These are phyloP conservation scores for Quercus lobata DNA, from an alignment of 331 rosid genomes.

Conservation along the genomic window DNA sequence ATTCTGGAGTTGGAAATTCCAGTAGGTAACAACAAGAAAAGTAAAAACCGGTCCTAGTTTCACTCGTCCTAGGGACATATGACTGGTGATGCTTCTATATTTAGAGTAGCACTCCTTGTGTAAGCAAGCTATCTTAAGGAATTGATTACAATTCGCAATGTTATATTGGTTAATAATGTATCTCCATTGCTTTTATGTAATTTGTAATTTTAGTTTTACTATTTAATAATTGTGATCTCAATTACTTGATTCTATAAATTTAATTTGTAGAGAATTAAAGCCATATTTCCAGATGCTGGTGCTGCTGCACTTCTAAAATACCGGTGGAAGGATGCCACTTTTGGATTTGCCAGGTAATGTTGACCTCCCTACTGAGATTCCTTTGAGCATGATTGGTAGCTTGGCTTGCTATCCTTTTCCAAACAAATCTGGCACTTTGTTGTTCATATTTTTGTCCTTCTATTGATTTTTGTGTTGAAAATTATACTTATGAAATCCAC, in stretches of 20 bases:
- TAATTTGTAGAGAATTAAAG: constrained; percentile 73
- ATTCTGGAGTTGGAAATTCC: neutral
- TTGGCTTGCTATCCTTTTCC: neutral
- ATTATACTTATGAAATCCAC: neutral
- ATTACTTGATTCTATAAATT: constrained; percentile 34
- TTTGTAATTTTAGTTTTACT: neutral
- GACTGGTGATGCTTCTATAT: neutral
- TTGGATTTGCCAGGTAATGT: constrained; percentile 80
- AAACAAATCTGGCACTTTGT: constrained; percentile 4
- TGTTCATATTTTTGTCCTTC: neutral
- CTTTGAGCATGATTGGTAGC: neutral
- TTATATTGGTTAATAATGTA: neutral
- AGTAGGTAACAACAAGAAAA: neutral
- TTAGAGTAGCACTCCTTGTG: neutral
- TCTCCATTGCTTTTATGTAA: neutral
- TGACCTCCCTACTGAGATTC: constrained; percentile 1
- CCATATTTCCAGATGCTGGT: constrained; percentile 97
- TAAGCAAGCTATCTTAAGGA: neutral
- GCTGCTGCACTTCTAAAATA: constrained; percentile 90
- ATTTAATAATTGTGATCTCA: neutral
- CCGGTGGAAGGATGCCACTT: constrained; percentile 75
- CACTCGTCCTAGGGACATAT: neutral
- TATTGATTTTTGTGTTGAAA: constrained; percentile 1
- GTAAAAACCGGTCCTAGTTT: neutral
- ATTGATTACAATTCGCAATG: neutral